phyloP scores from a whole-genome alignment of 1,284 basidiomycete genomes.

The Schizophyllum commune region DNA sequence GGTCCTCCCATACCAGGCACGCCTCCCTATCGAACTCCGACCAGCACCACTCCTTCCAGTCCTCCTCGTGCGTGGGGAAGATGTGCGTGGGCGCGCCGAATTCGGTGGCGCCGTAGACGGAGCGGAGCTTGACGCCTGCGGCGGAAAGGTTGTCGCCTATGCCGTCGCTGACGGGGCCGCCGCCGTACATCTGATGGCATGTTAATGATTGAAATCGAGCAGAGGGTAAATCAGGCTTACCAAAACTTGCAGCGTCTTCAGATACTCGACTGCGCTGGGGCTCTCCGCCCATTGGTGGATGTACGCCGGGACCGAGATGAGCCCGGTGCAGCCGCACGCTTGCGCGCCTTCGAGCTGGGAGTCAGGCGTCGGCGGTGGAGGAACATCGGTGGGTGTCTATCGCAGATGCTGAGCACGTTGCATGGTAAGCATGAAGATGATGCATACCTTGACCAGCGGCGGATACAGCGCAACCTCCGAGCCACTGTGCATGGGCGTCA shows the following conservation, averaged over 20 bases:
- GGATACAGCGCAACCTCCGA: not conserved
- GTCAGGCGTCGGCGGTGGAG: not conserved
- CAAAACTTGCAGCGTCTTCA: slow-evolving; percentile 8
- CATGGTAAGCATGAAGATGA: too few relatives aligned
- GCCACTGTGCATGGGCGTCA: not conserved
- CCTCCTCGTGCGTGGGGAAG: slow-evolving; percentile 1
- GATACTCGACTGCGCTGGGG: slow-evolving; percentile 3
- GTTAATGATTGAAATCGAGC: too few relatives aligned
- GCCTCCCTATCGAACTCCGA: slow-evolving; percentile 18
- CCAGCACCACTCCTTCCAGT: slow-evolving; percentile 17
- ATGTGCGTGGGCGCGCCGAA: slow-evolving; percentile 10
- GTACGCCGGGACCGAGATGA: slow-evolving; percentile 19
- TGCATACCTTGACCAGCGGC: not conserved
- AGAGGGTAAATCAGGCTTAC: too few relatives aligned
- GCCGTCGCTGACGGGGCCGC: slow-evolving; percentile 12
- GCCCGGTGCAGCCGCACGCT: not conserved
- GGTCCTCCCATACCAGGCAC: slow-evolving; percentile 25
- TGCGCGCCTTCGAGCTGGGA: not conserved
- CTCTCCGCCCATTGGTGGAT: slow-evolving; percentile 17
- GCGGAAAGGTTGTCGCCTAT: slow-evolving; percentile 11
- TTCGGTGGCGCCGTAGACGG: slow-evolving; percentile 17
- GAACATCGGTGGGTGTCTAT: not conserved
- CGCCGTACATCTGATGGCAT: slow-evolving; percentile 11
- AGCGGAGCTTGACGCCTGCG: slow-evolving; percentile 13
- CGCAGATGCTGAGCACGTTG: too few relatives aligned